Percentiles rank a stretch among this genome's conserved stretches.
phyloP scores from a whole-genome alignment of 2,329 filamentous ascomycete species.

The Neonectria sp. region DNA sequence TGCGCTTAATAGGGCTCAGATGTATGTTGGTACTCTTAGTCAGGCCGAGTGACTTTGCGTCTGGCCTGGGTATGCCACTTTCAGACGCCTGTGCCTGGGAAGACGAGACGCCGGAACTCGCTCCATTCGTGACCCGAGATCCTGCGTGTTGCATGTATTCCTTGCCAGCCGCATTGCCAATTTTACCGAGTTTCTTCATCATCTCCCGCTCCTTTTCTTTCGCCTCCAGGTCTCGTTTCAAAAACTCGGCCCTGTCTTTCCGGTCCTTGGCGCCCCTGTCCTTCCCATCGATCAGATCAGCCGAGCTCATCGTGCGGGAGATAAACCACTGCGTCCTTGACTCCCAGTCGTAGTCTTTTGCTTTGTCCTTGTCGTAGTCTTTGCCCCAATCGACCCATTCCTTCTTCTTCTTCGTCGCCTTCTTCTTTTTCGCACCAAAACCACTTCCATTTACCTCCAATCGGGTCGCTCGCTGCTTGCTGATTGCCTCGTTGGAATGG shows the following conservation, averaged over 20 bases:
- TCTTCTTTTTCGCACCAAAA: slow-evolving; percentile 55
- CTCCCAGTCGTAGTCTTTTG: slow-evolving; percentile 69
- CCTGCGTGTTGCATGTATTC: slow-evolving; percentile 76
- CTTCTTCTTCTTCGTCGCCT: slow-evolving; percentile 51
- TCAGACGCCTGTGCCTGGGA: slow-evolving; percentile 38
- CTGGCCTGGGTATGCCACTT: slow-evolving; percentile 54
- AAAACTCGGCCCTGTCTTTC: slow-evolving; percentile 74
- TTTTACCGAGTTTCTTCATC: slow-evolving; percentile 75
- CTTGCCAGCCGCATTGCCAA: slow-evolving; percentile 76
- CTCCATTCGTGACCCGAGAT: slow-evolving; percentile 25
- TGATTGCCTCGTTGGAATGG: slow-evolving; percentile 86
- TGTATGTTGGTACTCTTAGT: slow-evolving; percentile 63
- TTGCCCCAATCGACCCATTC: slow-evolving; percentile 37
- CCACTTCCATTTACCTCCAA: slow-evolving; percentile 86
- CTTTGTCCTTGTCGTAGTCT: slow-evolving; percentile 35
- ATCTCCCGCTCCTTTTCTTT: slow-evolving; percentile 82
- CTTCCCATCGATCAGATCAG: slow-evolving; percentile 76
- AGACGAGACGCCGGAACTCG: slow-evolving; percentile 31
- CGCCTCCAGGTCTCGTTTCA: slow-evolving; percentile 75
- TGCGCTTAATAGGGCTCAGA: slow-evolving; percentile 74
- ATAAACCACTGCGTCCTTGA: slow-evolving; percentile 72
- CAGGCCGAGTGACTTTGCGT: slow-evolving; percentile 57
- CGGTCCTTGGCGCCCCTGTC: slow-evolving; percentile 71
- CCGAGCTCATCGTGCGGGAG: slow-evolving; percentile 66
- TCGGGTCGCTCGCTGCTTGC: slow-evolving; percentile 75